phyloP scores from a whole-genome alignment of 2,329 filamentous ascomycete species.

The Diaporthe batatas region DNA sequence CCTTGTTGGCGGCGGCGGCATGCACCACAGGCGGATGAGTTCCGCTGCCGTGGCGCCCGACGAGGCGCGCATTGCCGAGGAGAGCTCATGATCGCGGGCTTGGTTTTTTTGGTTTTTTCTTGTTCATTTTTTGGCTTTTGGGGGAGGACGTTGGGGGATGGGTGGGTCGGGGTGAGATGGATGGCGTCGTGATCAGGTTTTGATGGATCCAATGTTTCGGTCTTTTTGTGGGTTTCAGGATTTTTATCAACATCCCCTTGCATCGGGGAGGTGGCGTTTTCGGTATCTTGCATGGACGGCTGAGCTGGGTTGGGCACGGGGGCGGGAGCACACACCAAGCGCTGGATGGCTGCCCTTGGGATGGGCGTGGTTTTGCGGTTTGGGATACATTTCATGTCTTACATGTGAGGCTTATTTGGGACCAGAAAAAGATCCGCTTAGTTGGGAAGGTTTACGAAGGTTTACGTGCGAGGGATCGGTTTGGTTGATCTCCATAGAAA shows the following conservation, averaged over 20 bases:
- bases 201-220: neutral
- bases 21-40: neutral
- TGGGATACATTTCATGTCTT: constrained; percentile 12
- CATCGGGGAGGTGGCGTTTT: neutral
- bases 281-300: constrained; percentile 13
- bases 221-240: too few species aligned
- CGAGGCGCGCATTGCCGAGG: constrained; percentile 27
- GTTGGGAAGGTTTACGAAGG: too few species aligned
- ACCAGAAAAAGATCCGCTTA: neutral
- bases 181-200: neutral
- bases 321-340: neutral
- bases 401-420: neutral
- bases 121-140: too few species aligned
- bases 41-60: constrained; percentile 26
- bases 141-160: too few species aligned
- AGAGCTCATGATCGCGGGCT: neutral
- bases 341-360: constrained; percentile 18
- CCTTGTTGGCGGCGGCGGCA: neutral
- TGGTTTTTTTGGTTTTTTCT: too few species aligned
- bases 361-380: neutral
- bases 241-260: neutral
- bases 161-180: too few species aligned
- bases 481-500: neutral
- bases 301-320: neutral
- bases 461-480: neutral